Evolutionary conservation across 768 basidiomycete genomes (phyloP), one percentile per base, ranked within the genome.

Genomic region (Gloeophyllum trabeum): DNA sequence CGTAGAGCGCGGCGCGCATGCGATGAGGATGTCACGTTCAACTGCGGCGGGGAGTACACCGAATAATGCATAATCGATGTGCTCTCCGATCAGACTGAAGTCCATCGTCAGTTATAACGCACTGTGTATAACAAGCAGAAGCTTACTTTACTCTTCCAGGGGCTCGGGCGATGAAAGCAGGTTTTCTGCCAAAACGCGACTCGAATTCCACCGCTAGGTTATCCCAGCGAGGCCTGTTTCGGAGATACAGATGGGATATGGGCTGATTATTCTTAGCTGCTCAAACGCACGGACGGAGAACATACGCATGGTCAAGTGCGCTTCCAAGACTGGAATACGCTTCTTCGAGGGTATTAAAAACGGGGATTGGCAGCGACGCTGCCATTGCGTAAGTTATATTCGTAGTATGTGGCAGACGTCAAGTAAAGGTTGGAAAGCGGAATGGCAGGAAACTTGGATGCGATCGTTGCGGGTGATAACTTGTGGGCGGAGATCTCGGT

Each of bases 31-130:
- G 56, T 90, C 90, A 40, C 75, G 75, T 48, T 89, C 88, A 28
- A 91, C 72, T 0, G 88, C 89, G n/a, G 81, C 72, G 13, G 88
- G 90, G 25, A 91, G 69, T 5, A 86, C 86, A 3, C 88, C 88
- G 49, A 89, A 88, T 21, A 88, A 64, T 0, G 80, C 75, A 49
- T 89, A 89, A 59, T 89, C 86, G 56, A 89, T 82, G 54, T 89
- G 83, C 61, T 88, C 85, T 24, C 85, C 84, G 76, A 62, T 56
- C 14, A 60, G 42, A 40, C 44, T 52, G 32, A 14, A 40, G n/a
- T 43, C 43, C 38, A 32, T 25, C 24, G 24, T 28, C 38, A 40
- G n/a, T 21, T 39, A 35, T 21, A 39, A 42, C 23, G 24, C 35
- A 41, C 42, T 37, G 30, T 26, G 18, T 35, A 6, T 20, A 6